A percentile compares a stretch with the other conserved stretches of the same genome.
phyloP scores from a whole-genome alignment of 192 early-diverging fungal species.

The Umbelopsis ramanniana region DNA sequence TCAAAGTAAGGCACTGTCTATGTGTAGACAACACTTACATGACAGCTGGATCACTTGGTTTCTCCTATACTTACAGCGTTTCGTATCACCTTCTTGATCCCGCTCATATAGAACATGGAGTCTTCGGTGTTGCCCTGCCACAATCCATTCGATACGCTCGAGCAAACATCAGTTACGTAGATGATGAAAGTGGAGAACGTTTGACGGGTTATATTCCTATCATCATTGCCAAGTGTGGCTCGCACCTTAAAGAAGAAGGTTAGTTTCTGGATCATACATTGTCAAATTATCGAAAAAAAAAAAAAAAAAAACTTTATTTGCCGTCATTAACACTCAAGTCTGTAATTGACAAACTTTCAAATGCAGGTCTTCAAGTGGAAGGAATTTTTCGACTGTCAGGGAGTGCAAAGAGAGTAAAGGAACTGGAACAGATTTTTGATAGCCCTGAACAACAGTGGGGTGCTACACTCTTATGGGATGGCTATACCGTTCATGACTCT shows the following conservation, averaged over 20 bases:
- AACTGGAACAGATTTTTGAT: conserved; percentile 73
- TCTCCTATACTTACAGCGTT: not conserved
- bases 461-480: conserved; percentile 61
- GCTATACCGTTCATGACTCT: conserved; percentile 80
- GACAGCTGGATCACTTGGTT: not conserved
- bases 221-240: conserved; percentile 45
- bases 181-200: conserved; percentile 37
- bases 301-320: not conserved
- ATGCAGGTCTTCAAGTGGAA: conserved; percentile 55
- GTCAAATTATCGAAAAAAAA: too few species aligned
- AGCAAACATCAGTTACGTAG: conserved; percentile 36
- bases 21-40: conserved; percentile 11
- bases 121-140: conserved; percentile 38
- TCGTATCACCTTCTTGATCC: not conserved
- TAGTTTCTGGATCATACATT: not conserved
- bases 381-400: conserved; percentile 81
- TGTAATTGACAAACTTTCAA: not conserved
- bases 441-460: conserved; percentile 62
- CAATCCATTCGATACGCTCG: conserved; percentile 39
- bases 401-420: conserved; percentile 72
- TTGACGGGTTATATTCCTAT: conserved; percentile 38
- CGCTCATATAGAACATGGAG: conserved; percentile 2
- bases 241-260: conserved; percentile 42
- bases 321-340: not conserved
- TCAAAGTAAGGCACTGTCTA: conserved; percentile 21